Percentiles rank a stretch among this genome's conserved stretches.
Conservation (phyloP, 129 eudicot species). For the Ambrosia artemisiifolia region DNA sequence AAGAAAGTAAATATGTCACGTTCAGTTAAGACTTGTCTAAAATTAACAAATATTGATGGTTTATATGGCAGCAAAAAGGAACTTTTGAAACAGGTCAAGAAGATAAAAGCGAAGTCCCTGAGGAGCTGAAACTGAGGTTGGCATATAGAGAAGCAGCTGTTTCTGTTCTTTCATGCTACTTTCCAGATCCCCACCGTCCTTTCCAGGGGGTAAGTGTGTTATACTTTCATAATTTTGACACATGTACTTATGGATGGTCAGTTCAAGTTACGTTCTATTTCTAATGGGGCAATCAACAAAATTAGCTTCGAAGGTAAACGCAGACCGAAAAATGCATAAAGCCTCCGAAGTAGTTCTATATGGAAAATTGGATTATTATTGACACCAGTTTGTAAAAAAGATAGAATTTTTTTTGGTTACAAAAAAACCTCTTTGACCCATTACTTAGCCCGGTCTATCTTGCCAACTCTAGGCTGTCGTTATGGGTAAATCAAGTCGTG, state of each 20-base stretch:
- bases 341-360: not conserved
- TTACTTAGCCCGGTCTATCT: not conserved
- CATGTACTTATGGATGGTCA: not conserved
- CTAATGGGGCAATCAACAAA: not conserved
- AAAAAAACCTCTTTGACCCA: not conserved
- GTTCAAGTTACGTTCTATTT: not conserved
- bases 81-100: slow-evolving; percentile 98
- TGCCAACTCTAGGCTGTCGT: not conserved
- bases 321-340: not conserved
- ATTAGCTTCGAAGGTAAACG: not conserved
- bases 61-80: slow-evolving; percentile 78
- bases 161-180: slow-evolving; percentile 83
- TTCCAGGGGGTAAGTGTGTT: slow-evolving; percentile 49
- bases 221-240: not conserved
- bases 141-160: slow-evolving; percentile 98
- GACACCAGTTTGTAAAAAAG: not conserved
- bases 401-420: not conserved
- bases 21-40: not conserved
- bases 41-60: not conserved
- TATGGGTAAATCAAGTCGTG: not conserved
- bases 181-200: slow-evolving; percentile 82
- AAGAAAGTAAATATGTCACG: not conserved
- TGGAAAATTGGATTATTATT: not conserved
- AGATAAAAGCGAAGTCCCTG: slow-evolving; percentile 78
- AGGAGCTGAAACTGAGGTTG: slow-evolving; percentile 79